A percentile compares a stretch with the other conserved stretches of the same genome.
These are phyloP conservation scores for Nematocida ausubeli DNA, from an alignment of 371 early-diverging fungal genomes.

Conservation along the genomic window DNA sequence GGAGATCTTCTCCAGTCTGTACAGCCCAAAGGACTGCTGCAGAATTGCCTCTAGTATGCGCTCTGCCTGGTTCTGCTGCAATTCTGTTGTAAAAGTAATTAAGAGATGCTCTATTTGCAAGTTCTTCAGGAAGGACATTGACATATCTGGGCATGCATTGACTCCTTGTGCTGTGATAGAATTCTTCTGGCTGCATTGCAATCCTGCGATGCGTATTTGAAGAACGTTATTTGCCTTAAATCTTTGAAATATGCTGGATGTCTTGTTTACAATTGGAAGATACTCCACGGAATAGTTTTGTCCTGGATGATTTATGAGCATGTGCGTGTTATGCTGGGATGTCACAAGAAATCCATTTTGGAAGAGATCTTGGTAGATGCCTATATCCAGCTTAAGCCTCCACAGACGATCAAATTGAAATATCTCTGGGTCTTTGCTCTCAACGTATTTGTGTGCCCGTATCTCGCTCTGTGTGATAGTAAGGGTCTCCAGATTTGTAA, in stretches of 20 bases:
- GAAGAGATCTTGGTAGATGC: background rate
- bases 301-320: background rate
- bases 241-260: background rate
- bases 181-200: background rate
- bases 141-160: background rate
- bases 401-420: background rate
- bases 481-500: slow-evolving; percentile 11
- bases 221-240: background rate
- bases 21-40: background rate
- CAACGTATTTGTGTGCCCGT: too few species aligned
- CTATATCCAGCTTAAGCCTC: background rate
- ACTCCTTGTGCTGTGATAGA: background rate
- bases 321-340: background rate
- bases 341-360: background rate
- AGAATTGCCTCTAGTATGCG: background rate
- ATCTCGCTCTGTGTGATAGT: background rate
- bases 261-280: background rate
- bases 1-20: background rate
- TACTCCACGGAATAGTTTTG: background rate
- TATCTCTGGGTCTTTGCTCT: background rate
- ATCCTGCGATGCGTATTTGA: background rate
- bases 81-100: background rate
- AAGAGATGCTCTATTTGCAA: background rate
- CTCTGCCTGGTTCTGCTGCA: background rate
- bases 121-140: background rate